phyloP scores from a whole-genome alignment of 345 rosid species.

The Eucalyptus pauciflora region DNA sequence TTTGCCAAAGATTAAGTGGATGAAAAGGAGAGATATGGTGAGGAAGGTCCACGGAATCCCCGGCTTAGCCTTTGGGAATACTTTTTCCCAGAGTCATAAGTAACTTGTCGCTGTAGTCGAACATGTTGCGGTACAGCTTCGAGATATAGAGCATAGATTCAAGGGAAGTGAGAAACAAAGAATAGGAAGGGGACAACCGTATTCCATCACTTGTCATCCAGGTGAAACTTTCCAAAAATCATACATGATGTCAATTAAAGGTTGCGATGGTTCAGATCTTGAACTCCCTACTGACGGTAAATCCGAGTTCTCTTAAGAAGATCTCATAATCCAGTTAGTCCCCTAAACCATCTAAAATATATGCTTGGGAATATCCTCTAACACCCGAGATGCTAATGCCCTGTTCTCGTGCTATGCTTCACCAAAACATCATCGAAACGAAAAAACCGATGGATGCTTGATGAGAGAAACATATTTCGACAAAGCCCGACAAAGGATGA shows the following conservation, averaged over 20 bases:
- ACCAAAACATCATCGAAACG: background rate
- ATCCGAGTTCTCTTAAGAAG: background rate
- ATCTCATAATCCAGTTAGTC: background rate
- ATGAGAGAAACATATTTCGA: background rate
- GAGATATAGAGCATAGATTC: background rate
- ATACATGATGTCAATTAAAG: background rate
- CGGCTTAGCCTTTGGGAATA: background rate
- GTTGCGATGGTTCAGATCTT: background rate
- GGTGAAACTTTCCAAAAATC: background rate
- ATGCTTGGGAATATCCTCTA: background rate
- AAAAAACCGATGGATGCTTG: background rate
- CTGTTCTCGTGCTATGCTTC: background rate
- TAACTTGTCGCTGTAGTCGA: background rate
- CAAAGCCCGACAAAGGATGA: background rate
- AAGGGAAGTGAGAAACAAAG: background rate
- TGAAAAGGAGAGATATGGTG: background rate
- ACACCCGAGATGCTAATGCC: background rate
- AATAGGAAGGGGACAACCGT: background rate
- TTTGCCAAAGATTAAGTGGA: background rate
- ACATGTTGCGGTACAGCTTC: background rate
- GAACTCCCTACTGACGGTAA: background rate
- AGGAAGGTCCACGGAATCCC: background rate
- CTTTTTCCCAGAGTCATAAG: background rate
- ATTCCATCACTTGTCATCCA: background rate
- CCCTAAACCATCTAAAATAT: background rate